Conservation (phyloP, 2,329 filamentous ascomycete species). For the Pleoardoris graminearum region DNA sequence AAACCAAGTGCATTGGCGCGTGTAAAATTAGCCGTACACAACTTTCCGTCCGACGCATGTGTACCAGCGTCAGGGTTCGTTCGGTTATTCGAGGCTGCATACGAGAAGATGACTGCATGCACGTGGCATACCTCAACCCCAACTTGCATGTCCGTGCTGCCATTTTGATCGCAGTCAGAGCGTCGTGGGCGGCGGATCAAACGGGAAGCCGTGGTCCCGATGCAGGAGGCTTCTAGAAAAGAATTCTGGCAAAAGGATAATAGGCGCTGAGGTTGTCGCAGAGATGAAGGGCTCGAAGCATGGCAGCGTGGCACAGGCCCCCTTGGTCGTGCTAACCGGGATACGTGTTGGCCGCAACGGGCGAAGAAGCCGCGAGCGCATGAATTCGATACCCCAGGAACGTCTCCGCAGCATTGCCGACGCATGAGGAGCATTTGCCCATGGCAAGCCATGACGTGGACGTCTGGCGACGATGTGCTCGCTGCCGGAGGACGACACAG, state of each 20-base stretch:
- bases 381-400: conserved; percentile 7
- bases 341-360: not conserved
- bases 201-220: conserved; percentile 18
- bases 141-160: conserved; percentile 6
- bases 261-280: not conserved
- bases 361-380: conserved; percentile 1
- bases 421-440: not conserved
- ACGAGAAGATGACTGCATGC: conserved; percentile 2
- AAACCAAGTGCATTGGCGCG: conserved; percentile 52
- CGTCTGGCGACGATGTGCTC: conserved; percentile 11
- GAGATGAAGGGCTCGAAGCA: conserved; percentile 1
- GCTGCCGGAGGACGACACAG: conserved; percentile 13
- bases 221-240: conserved; percentile 31
- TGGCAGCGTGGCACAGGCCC: not conserved
- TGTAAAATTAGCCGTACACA: conserved; percentile 8
- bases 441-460: not conserved
- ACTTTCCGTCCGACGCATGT: not conserved
- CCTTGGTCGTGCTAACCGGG: not conserved
- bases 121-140: conserved; percentile 7
- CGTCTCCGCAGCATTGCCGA: conserved; percentile 1
- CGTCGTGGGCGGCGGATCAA: not conserved
- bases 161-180: conserved; percentile 4
- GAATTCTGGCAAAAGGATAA: conserved; percentile 13
- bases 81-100: not conserved
- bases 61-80: not conserved